phyloP scores from a whole-genome alignment of 345 rosid genomes.

The Eucalyptus sp. region DNA sequence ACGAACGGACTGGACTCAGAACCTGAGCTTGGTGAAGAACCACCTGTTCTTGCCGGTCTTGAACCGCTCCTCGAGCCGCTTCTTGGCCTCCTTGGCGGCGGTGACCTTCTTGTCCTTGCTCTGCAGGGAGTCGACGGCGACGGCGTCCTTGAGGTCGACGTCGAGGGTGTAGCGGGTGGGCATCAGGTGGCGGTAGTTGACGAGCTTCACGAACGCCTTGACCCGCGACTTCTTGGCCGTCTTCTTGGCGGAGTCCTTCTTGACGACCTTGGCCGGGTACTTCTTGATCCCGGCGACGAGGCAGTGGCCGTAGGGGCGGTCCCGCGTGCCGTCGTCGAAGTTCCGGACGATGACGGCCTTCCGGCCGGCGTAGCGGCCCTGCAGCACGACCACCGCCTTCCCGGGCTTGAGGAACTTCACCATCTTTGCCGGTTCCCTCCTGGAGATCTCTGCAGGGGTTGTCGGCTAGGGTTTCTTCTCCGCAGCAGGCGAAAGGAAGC shows the following conservation, averaged over 20 bases:
- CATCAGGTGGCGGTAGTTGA: neutral
- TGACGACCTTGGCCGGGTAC: neutral
- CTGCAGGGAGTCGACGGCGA: neutral
- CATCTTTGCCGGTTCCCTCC: neutral
- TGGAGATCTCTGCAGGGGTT: no score
- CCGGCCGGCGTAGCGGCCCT: neutral
- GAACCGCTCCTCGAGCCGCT: neutral
- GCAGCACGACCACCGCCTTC: neutral
- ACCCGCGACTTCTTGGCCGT: neutral
- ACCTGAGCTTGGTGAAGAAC: neutral
- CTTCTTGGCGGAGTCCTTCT: neutral
- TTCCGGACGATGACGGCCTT: neutral
- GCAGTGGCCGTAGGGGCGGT: neutral
- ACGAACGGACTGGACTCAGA: neutral
- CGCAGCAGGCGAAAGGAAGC: neutral
- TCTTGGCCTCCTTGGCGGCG: neutral
- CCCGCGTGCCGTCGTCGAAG: neutral
- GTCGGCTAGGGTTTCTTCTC: neutral
- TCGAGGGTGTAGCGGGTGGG: neutral
- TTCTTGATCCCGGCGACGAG: neutral
- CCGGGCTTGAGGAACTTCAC: neutral
- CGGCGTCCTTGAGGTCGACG: neutral
- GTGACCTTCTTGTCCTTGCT: neutral
- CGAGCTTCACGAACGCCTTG: neutral
- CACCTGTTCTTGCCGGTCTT: neutral